These are phyloP conservation scores for Candida loeiensis DNA, from an alignment of 805 yeast genomes.

Conservation along the genomic window DNA sequence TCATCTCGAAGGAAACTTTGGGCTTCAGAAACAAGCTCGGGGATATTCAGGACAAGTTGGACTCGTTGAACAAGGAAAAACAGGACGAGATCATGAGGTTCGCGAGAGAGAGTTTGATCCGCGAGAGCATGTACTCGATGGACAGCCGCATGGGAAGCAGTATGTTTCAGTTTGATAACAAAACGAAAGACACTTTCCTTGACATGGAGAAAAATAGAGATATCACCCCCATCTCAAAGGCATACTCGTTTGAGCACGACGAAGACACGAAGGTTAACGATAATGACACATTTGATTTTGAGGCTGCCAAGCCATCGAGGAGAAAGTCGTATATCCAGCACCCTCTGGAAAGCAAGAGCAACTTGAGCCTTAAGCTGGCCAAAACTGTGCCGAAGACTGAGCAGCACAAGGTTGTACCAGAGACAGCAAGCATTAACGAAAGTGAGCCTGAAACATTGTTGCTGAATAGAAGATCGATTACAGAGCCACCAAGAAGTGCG, in stretches of 20 bases:
- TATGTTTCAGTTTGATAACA: conserved; percentile 14
- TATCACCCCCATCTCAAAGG: background rate
- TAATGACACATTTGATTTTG: conserved; percentile 1
- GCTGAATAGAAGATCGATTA: background rate
- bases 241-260: conserved; percentile 5
- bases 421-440: too few relatives aligned
- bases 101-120: conserved; percentile 13
- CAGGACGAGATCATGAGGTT: conserved; percentile 13
- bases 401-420: background rate
- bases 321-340: background rate
- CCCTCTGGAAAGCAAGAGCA: background rate
- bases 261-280: conserved; percentile 7
- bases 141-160: conserved; percentile 15
- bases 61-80: conserved; percentile 11
- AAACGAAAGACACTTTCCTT: conserved; percentile 12
- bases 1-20: conserved; percentile 46
- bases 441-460: too few relatives aligned
- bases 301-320: conserved; percentile 1
- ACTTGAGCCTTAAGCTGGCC: background rate
- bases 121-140: conserved; percentile 16
- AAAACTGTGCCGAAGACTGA: background rate
- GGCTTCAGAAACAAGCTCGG: conserved; percentile 46
- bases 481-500: background rate
- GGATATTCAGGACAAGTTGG: conserved; percentile 20
- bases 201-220: conserved; percentile 10